A percentile compares a stretch with the other conserved stretches of the same genome.
Evolutionary conservation across 371 early-diverging fungal genomes (phyloP).

Genomic region (Phascolomyces articulosus): DNA sequence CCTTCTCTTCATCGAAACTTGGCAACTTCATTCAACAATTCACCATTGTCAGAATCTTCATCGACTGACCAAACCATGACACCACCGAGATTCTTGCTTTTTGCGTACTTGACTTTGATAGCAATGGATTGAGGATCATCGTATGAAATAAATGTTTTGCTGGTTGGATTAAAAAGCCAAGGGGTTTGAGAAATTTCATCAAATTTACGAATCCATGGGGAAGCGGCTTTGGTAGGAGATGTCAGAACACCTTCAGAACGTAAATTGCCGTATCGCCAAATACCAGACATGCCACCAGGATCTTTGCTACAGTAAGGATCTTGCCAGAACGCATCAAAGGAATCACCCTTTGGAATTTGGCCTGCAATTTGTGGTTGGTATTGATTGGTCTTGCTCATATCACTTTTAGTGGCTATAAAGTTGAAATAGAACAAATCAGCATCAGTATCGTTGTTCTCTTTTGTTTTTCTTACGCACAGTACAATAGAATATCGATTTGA

Average conservation of each 20-base stretch:
- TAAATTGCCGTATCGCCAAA: conserved; percentile 70
- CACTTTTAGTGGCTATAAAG: conserved; percentile 12
- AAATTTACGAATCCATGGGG: conserved; percentile 68
- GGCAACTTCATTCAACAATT: conserved; percentile 49
- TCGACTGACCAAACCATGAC: conserved; percentile 65
- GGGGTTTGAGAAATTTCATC: conserved; percentile 63
- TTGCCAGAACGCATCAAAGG: conserved; percentile 56
- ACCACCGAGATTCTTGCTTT: conserved; percentile 53
- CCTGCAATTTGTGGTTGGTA: conserved; percentile 39
- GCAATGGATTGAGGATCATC: conserved; percentile 63
- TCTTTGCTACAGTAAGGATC: conserved; percentile 51
- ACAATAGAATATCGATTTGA: neutral
- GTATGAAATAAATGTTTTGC: conserved; percentile 63
- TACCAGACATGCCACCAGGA: conserved; percentile 49
- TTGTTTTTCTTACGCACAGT: neutral
- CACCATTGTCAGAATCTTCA: conserved; percentile 47
- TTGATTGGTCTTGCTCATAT: conserved; percentile 35
- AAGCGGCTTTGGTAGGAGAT: conserved; percentile 47
- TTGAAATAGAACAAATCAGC: neutral
- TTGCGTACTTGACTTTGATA: conserved; percentile 57
- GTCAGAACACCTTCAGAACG: conserved; percentile 64
- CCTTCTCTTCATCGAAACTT: neutral
- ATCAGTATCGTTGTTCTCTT: neutral
- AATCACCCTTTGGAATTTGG: conserved; percentile 49
- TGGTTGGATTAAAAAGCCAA: conserved; percentile 65